Percentiles rank a stretch among this genome's conserved stretches.
Conservation (phyloP, 139 green algal species). For the Parachlorella kessleri region DNA sequence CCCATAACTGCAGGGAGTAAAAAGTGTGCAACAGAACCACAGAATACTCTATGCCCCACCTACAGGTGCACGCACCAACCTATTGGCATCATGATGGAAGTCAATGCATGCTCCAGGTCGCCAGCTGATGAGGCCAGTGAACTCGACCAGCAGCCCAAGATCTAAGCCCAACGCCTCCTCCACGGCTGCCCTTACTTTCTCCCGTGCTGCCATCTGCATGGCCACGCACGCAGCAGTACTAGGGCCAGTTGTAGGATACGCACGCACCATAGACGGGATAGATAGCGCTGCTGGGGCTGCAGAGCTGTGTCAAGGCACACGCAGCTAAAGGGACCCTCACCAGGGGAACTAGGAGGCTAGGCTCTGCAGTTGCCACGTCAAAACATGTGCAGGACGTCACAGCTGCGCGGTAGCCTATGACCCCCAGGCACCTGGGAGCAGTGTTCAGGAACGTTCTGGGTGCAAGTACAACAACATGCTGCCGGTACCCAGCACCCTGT, state of each 20-base stretch:
- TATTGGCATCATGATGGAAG: constrained; percentile 39
- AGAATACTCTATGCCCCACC: neutral
- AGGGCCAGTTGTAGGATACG: neutral
- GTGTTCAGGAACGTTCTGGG: neutral
- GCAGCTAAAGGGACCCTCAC: neutral
- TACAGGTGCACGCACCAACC: neutral
- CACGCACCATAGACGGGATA: too few species aligned
- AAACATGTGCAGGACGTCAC: constrained; percentile 1
- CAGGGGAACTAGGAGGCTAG: constrained; percentile 6
- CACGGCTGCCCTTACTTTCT: constrained; percentile 12
- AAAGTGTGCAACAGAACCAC: neutral
- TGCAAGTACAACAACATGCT: too few species aligned
- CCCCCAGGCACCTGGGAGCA: neutral
- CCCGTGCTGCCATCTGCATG: constrained; percentile 19
- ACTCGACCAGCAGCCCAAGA: constrained; percentile 33
- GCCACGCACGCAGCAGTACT: neutral
- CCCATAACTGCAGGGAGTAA: neutral
- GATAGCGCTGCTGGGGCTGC: too few species aligned
- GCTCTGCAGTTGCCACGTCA: neutral
- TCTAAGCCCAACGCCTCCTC: constrained; percentile 14
- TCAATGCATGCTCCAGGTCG: constrained; percentile 16
- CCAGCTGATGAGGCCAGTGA: constrained; percentile 41
- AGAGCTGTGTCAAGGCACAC: neutral
- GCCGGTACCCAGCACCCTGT: neutral
- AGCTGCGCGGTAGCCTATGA: neutral